Conservation (phyloP, 805 yeast species). For the Saccharomyces paradoxus region DNA sequence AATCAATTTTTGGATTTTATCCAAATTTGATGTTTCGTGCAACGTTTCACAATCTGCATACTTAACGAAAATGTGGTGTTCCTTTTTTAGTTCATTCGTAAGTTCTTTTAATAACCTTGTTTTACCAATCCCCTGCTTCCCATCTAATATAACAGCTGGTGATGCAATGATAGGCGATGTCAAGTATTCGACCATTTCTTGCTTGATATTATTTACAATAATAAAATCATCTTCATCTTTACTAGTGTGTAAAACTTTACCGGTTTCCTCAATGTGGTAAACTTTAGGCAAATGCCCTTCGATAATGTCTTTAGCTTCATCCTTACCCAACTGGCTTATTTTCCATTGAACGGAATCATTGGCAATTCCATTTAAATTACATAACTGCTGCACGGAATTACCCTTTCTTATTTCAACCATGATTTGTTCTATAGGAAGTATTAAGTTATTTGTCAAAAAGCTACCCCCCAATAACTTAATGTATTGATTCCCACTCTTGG, state of each 20-base stretch:
- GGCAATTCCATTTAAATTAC: neutral
- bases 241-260: neutral
- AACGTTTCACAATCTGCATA: conserved; percentile 47
- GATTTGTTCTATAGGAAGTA: conserved; percentile 5
- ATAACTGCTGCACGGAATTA: neutral
- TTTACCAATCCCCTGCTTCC: conserved; percentile 80
- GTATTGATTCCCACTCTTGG: conserved; percentile 34
- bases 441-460: conserved; percentile 13
- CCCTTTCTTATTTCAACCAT: conserved; percentile 9
- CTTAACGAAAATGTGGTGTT: conserved; percentile 35
- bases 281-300: neutral
- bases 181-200: conserved; percentile 8
- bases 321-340: neutral
- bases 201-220: neutral
- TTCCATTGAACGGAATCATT: neutral
- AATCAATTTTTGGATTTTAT: conserved; percentile 36
- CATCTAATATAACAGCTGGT: conserved; percentile 55
- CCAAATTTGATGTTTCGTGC: conserved; percentile 17
- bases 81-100: conserved; percentile 28
- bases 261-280: neutral
- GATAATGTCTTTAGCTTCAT: neutral
- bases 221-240: neutral
- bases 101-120: conserved; percentile 44
- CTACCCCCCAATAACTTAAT: conserved; percentile 3
- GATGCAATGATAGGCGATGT: conserved; percentile 17